These are phyloP conservation scores for Artemisia argyi DNA, from an alignment of 129 eudicot genomes.

Conservation along the genomic window DNA sequence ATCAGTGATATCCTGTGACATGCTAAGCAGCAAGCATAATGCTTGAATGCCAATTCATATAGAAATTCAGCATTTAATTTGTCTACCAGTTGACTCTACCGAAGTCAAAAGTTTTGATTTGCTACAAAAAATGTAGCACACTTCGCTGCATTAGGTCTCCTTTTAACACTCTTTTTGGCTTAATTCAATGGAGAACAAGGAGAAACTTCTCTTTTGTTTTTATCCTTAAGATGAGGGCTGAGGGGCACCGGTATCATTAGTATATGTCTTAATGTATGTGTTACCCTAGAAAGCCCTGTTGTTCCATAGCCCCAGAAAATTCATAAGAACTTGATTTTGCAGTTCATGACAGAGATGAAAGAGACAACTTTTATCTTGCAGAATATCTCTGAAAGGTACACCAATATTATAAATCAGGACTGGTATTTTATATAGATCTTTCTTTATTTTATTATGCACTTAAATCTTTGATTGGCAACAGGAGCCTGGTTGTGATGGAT, in stretches of 20 bases:
- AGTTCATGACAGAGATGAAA: constrained; percentile 99
- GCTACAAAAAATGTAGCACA: not conserved
- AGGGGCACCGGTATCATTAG: not conserved
- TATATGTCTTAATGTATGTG: not conserved
- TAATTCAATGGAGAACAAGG: not conserved
- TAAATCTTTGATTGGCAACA: constrained; percentile 34
- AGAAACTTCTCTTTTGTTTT: not conserved
- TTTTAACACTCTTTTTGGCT: not conserved
- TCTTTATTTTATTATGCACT: not conserved
- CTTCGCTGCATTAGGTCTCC: not conserved
- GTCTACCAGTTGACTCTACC: not conserved
- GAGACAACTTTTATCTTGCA: constrained; percentile 96
- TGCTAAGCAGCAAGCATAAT: not conserved
- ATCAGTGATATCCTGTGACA: too few species aligned
- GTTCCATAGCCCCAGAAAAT: not conserved
- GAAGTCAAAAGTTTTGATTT: not conserved
- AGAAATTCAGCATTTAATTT: not conserved
- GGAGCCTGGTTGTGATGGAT: constrained; percentile 96
- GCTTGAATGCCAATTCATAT: constrained; percentile 10
- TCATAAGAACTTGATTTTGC: constrained; percentile 35
- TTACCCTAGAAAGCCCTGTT: constrained; percentile 2
- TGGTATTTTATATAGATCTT: not conserved
- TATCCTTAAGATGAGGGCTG: not conserved
- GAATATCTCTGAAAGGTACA: constrained; percentile 81
- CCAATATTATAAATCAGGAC: not conserved